These are phyloP conservation scores for Rubia balearica DNA, from an alignment of 305 asterid species.

Conservation along the genomic window DNA sequence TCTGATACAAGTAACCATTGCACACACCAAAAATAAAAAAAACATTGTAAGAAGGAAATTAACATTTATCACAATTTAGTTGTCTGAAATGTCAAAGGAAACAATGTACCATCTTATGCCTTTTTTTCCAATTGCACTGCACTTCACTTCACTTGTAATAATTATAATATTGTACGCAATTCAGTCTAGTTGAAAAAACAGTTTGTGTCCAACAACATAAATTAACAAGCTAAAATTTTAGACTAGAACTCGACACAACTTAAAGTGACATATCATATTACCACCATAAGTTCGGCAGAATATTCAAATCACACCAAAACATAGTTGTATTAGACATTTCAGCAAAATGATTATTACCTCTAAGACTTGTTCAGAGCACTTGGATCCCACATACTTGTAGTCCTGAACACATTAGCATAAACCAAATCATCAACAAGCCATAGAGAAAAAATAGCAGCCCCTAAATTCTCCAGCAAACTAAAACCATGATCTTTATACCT, in stretches of 20 bases:
- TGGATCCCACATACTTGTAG: slow-evolving; percentile 63
- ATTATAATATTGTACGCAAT: background rate
- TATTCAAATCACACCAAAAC: background rate
- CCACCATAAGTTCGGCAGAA: background rate
- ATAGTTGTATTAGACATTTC: background rate
- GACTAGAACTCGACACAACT: no score
- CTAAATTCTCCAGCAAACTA: background rate
- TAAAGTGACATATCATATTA: no score
- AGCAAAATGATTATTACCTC: slow-evolving; percentile 45
- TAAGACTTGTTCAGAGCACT: slow-evolving; percentile 53
- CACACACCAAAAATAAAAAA: background rate
- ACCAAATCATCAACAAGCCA: no score
- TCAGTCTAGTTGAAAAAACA: background rate
- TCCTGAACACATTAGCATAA: slow-evolving; percentile 32
- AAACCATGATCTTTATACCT: background rate
- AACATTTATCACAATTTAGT: background rate
- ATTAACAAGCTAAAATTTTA: no score
- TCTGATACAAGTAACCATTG: background rate
- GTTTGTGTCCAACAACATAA: no score
- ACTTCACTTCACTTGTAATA: background rate
- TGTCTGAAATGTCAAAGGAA: background rate
- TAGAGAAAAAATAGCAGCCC: background rate
- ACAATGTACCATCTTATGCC: background rate
- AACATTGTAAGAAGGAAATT: background rate
- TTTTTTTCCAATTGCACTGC: no score